These are phyloP conservation scores for Santalum album DNA, from an alignment of 164 flowering plant species.

Conservation along the genomic window DNA sequence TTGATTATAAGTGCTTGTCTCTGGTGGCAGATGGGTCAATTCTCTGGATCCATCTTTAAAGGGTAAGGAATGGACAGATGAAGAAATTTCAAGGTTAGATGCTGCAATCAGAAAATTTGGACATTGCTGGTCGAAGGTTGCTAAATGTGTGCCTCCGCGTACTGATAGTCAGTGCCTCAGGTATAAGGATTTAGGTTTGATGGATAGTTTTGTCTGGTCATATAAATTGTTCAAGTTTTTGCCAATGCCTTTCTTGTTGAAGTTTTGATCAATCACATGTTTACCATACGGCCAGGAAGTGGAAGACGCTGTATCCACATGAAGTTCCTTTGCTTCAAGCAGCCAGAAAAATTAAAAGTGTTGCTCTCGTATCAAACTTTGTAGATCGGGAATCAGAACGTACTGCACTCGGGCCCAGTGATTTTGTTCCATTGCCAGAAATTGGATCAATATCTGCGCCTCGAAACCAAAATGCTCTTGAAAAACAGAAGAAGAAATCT, in stretches of 20 bases:
- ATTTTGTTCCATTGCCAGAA: conserved; percentile 37
- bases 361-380: conserved; percentile 70
- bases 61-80: conserved; percentile 58
- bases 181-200: conserved; percentile 24
- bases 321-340: conserved; percentile 61
- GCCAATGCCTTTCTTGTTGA: background rate
- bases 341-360: conserved; percentile 46
- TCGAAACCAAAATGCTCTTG: conserved; percentile 14
- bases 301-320: conserved; percentile 71
- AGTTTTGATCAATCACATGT: no score
- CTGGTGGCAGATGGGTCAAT: conserved; percentile 69
- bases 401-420: conserved; percentile 61
- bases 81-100: conserved; percentile 61
- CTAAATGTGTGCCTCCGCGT: conserved; percentile 59
- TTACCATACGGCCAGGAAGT: conserved; percentile 50
- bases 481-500: conserved; percentile 21
- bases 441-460: conserved; percentile 14
- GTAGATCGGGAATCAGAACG: conserved; percentile 76
- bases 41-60: conserved; percentile 74
- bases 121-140: conserved; percentile 80
- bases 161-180: conserved; percentile 84
- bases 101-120: conserved; percentile 56
- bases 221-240: background rate
- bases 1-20: conserved; percentile 8
- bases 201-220: background rate